Conservation (phyloP, 176 grass and related monocot species). For the Avena sativa region DNA sequence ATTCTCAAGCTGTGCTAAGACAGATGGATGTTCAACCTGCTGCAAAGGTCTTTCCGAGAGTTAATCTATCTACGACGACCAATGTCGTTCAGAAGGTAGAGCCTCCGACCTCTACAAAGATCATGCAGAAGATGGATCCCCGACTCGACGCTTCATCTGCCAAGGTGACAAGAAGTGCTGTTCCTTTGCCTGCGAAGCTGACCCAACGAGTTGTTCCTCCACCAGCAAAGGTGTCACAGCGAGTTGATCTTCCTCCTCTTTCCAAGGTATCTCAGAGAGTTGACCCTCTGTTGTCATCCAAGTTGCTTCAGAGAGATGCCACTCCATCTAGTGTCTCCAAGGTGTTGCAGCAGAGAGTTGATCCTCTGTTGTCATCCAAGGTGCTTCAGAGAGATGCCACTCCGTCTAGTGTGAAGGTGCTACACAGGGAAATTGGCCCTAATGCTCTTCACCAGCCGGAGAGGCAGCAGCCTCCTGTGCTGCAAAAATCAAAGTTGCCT, state of each 20-base stretch:
- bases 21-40: background rate
- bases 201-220: background rate
- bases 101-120: background rate
- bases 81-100: background rate
- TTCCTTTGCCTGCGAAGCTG: background rate
- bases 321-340: background rate
- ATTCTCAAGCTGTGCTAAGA: conserved; percentile 5
- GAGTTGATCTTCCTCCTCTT: background rate
- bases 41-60: background rate
- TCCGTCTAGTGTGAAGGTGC: background rate
- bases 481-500: conserved; percentile 10
- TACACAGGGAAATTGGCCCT: background rate
- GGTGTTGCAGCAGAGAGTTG: background rate
- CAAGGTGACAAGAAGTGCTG: background rate
- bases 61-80: background rate
- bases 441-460: background rate
- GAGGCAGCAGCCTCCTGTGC: background rate
- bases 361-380: background rate
- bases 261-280: background rate
- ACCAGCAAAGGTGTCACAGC: background rate
- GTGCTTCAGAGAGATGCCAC: conserved; percentile 32
- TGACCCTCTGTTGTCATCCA: background rate
- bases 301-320: no score
- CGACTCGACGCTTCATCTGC: background rate
- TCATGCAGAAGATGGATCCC: background rate